Base-by-base conservation (phyloP, 2,329 filamentous ascomycete species). In the Ascochyta fabae region DNA sequence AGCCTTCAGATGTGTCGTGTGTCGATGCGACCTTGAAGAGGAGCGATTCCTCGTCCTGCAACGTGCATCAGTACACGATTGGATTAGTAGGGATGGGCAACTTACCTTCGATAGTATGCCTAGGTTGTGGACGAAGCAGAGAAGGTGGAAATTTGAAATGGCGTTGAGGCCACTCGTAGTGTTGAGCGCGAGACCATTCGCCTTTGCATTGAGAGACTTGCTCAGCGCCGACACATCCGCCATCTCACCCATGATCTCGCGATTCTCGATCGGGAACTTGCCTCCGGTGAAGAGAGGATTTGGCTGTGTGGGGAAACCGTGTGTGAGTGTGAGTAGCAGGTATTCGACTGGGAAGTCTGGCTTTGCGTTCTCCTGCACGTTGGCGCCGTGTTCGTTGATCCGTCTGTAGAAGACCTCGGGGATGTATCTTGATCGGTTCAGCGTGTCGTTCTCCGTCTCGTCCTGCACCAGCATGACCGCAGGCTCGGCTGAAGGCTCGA, bases 261-360 rank as follows among this genome's bases (percentile, higher is more conserved):
- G 88, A 70, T 99, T 98, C 77, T 96, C 95, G 60, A 98, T 89
- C 5, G 93, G 89, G 75, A 98, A 99, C 38, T 82, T 86, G 59
- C 83, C 82, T 27, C 77, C 76, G 43, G 86, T 88, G 76, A 98
- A 98, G 27, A 88, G 77, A 12, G 93, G 92, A 52, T 87, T 88
- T 4, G 91, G 85, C 40, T 87, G 83, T 48, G 88, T 91, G 3
- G 95, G 95, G 79, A 99, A 98, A 56, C 95, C 95, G 72, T 99
- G 94, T 0, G 95, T 99, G 60, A 99, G 84, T 8, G 95, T 98
- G 58, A 98, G 91, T 53, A 98, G 88, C 31, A 99, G 84, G 74
- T 98, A 99, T 74, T 99, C 95, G 44, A 97, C 93, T 0, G 95
- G 95, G 75, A 99, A 99, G 41, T 90, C 88, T 0, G 95, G 95